Percentiles rank a stretch among this genome's conserved stretches.
Evolutionary conservation across 2,329 filamentous ascomycete species (phyloP).

Genomic region (Didymella arachidicola): DNA sequence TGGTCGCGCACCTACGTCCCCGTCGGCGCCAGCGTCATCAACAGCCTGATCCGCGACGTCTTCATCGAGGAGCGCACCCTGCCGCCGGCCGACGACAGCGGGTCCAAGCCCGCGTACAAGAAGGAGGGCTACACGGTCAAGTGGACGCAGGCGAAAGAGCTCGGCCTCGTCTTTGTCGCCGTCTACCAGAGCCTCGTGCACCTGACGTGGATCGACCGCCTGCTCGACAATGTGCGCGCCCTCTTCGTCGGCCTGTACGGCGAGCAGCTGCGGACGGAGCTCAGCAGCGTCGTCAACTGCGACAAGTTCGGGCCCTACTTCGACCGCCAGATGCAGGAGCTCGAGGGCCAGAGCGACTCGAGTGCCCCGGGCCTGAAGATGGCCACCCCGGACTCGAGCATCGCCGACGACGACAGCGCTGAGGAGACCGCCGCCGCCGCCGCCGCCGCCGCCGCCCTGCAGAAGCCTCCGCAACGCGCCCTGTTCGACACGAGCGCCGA

Average conservation of each 20-base stretch:
- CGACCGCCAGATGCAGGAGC: constrained; percentile 85
- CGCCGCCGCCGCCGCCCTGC: constrained; percentile 54
- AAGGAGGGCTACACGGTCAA: constrained; percentile 94
- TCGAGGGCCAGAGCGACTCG: constrained; percentile 66
- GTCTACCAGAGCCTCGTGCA: constrained; percentile 96
- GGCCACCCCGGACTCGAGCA: constrained; percentile 59
- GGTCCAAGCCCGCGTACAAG: constrained; percentile 77
- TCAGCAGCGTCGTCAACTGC: constrained; percentile 81
- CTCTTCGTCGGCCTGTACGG: constrained; percentile 92
- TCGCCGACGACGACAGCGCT: constrained; percentile 56
- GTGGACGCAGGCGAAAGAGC: constrained; percentile 91
- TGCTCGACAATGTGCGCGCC: constrained; percentile 92
- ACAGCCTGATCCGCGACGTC: constrained; percentile 93
- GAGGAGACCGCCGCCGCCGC: constrained; percentile 62
- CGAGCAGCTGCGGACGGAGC: constrained; percentile 81
- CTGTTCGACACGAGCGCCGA: constrained; percentile 66
- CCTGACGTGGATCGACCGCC: constrained; percentile 94
- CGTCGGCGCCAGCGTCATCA: constrained; percentile 83
- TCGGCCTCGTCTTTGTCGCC: constrained; percentile 94
- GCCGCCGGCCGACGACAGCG: constrained; percentile 66
- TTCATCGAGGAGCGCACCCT: constrained; percentile 93
- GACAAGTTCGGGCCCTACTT: constrained; percentile 86
- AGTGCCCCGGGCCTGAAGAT: constrained; percentile 51
- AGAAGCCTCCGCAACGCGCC: constrained; percentile 50
- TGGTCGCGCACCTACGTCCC: constrained; percentile 90